A percentile compares a stretch with the other conserved stretches of the same genome.
Evolutionary conservation across 345 rosid species (phyloP).

Genomic region (Gossypium australe): DNA sequence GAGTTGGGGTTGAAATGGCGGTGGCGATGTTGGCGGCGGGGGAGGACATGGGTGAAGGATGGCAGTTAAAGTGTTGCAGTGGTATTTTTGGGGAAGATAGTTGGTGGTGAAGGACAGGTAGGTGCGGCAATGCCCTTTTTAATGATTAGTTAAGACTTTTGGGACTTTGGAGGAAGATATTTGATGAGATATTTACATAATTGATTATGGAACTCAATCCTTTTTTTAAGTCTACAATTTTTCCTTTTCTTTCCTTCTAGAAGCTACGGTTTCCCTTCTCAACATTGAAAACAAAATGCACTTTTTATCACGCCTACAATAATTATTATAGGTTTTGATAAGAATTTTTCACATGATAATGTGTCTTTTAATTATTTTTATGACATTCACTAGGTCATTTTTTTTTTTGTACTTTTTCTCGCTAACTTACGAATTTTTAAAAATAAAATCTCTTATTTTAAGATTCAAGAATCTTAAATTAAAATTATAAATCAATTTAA

Average conservation of each 20-base stretch:
- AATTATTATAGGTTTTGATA: too few species aligned
- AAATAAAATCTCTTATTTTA: too few species aligned
- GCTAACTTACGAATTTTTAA: too few species aligned
- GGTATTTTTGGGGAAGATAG: neutral
- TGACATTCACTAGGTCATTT: too few species aligned
- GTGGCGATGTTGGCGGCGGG: conserved; percentile 15
- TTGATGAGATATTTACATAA: conserved; percentile 5
- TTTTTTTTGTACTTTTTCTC: too few species aligned
- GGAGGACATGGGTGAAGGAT: conserved; percentile 17
- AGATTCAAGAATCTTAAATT: too few species aligned
- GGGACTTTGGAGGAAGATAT: neutral
- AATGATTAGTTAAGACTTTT: neutral
- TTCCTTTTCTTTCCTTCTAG: neutral
- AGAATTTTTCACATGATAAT: too few species aligned
- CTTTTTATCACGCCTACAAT: too few species aligned
- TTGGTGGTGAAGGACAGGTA: neutral
- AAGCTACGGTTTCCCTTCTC: neutral
- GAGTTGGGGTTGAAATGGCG: conserved; percentile 55
- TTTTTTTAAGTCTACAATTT: neutral
- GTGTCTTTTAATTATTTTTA: too few species aligned
- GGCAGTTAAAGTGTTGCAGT: neutral
- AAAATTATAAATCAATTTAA: too few species aligned
- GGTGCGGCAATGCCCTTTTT: neutral
- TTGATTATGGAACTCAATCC: neutral
- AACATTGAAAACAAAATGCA: too few species aligned